phyloP scores from a whole-genome alignment of 2,329 filamentous ascomycete species.

The Aureobasidium pullulans region DNA sequence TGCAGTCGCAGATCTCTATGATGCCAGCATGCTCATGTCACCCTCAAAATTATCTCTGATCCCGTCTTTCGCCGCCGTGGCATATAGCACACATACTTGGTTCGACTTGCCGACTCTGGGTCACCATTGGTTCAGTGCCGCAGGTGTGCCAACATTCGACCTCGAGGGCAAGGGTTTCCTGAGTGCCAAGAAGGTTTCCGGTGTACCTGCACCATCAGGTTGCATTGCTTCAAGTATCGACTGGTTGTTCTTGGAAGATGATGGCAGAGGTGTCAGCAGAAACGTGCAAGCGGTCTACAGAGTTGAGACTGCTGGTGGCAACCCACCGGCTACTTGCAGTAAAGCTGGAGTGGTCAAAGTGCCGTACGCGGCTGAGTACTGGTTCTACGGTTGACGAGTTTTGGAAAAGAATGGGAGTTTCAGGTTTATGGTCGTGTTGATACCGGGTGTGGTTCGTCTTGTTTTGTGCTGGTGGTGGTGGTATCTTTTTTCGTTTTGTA shows the following conservation, averaged over 20 bases:
- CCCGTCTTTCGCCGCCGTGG: conserved; percentile 2
- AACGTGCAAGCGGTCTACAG: conserved; percentile 41
- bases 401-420: too few relatives aligned
- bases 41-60: conserved; percentile 13
- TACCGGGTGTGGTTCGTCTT: too few relatives aligned
- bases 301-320: conserved; percentile 42
- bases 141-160: conserved; percentile 53
- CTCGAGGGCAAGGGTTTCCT: conserved; percentile 40
- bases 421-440: too few relatives aligned
- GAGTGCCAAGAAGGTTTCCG: conserved; percentile 43
- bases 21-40: conserved; percentile 34
- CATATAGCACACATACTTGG: conserved; percentile 1
- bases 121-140: conserved; percentile 58
- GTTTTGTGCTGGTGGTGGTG: too few relatives aligned
- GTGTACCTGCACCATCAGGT: conserved; percentile 45
- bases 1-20: conserved; percentile 40
- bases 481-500: too few relatives aligned
- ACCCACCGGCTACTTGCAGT: conserved; percentile 33
- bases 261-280: conserved; percentile 26
- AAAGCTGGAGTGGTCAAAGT: conserved; percentile 29
- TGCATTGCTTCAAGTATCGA: conserved; percentile 31
- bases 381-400: conserved; percentile 33
- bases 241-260: conserved; percentile 41
- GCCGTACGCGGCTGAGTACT: conserved; percentile 42
- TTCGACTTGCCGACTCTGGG: conserved; percentile 37